These are phyloP conservation scores for Penicillium paneum DNA, from an alignment of 2,329 filamentous ascomycete genomes.

Conservation along the genomic window DNA sequence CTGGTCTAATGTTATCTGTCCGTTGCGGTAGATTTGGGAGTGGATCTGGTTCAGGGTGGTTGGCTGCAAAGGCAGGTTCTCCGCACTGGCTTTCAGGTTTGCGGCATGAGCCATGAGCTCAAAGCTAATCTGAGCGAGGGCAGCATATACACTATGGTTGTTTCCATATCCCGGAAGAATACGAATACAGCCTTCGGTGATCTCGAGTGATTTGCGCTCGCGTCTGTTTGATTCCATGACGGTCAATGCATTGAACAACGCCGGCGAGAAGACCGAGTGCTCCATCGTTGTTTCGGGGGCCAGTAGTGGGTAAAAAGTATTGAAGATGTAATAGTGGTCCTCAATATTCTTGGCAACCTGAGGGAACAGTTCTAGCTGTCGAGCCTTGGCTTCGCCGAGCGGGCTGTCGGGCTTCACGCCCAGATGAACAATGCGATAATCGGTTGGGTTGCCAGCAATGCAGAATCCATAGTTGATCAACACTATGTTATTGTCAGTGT, in stretches of 20 bases:
- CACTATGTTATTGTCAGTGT: constrained; percentile 27
- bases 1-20: constrained; percentile 40
- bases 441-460: constrained; percentile 42
- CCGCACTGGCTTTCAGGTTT: constrained; percentile 31
- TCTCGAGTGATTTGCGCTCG: constrained; percentile 36
- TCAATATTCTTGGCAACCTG: constrained; percentile 28
- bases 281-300: constrained; percentile 36
- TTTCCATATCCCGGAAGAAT: constrained; percentile 34
- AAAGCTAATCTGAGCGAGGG: constrained; percentile 41
- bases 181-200: constrained; percentile 31
- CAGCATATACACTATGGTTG: constrained; percentile 39
- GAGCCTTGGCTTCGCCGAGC: constrained; percentile 34
- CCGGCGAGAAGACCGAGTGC: constrained; percentile 43
- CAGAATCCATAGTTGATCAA: constrained; percentile 49
- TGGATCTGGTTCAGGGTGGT: constrained; percentile 40
- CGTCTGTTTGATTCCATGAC: constrained; percentile 43
- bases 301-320: constrained; percentile 43
- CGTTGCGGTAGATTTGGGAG: constrained; percentile 43
- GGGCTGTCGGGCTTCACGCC: constrained; percentile 40
- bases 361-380: constrained; percentile 35
- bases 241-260: constrained; percentile 43
- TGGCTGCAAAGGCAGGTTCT: constrained; percentile 28
- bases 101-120: constrained; percentile 42
- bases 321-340: constrained; percentile 46
- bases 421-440: constrained; percentile 44